Percentiles rank a stretch among this genome's conserved stretches.
Conservation (phyloP, 2,329 filamentous ascomycete species). For the Aspergillus neoniger region DNA sequence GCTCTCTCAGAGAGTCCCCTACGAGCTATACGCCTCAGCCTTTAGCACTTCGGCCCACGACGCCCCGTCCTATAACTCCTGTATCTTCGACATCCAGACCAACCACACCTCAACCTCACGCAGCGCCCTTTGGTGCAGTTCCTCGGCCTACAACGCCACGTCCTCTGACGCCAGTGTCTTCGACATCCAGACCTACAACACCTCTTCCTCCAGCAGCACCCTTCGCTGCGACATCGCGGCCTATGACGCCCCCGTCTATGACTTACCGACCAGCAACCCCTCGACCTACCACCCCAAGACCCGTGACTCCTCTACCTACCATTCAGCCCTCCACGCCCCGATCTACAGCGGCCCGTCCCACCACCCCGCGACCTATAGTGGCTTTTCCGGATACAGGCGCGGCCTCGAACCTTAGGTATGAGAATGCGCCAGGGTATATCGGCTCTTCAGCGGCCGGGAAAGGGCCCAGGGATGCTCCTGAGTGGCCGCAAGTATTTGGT, state of each 20-base stretch:
- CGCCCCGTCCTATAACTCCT: neutral
- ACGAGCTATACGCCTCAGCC: constrained; percentile 2
- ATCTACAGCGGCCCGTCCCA: neutral
- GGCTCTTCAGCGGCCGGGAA: neutral
- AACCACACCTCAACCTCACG: neutral
- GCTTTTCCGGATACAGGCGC: neutral
- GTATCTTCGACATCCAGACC: neutral
- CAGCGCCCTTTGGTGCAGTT: neutral
- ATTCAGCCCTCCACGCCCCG: neutral
- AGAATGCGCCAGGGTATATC: neutral
- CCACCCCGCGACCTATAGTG: neutral
- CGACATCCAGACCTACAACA: neutral
- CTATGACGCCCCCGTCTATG: constrained; percentile 2
- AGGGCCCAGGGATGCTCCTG: neutral
- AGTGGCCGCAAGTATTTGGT: neutral
- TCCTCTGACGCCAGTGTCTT: neutral
- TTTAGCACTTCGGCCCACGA: constrained; percentile 1
- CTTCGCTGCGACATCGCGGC: neutral
- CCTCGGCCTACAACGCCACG: constrained; percentile 2
- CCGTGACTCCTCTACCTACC: neutral
- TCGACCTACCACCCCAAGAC: neutral
- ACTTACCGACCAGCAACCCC: constrained; percentile 1
- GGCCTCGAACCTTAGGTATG: neutral
- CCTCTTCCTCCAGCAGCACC: neutral
- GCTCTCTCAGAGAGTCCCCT: neutral